phyloP scores from a whole-genome alignment of 2,329 filamentous ascomycete genomes.

The Penicillium sp. region DNA sequence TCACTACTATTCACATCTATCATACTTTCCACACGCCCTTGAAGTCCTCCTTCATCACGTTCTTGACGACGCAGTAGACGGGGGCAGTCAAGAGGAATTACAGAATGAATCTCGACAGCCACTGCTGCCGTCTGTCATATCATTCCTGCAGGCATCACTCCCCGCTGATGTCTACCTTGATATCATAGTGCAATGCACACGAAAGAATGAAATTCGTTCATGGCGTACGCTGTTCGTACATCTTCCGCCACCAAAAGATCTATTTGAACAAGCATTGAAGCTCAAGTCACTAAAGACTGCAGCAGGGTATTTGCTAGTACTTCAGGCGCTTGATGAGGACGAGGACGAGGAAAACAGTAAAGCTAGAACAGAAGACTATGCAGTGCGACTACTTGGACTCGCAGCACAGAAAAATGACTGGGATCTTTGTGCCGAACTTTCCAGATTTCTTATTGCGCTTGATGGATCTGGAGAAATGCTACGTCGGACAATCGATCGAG shows the following conservation, averaged over 20 bases:
- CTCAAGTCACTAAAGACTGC: conserved; percentile 88
- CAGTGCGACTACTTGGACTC: conserved; percentile 73
- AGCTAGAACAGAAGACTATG: conserved; percentile 53
- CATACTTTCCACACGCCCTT: conserved; percentile 89
- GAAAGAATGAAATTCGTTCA: conserved; percentile 91
- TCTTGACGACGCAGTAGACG: conserved; percentile 89
- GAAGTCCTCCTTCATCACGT: conserved; percentile 91
- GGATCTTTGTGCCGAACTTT: conserved; percentile 92
- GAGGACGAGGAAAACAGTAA: conserved; percentile 43
- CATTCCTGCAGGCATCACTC: conserved; percentile 66
- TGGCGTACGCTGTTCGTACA: conserved; percentile 94
- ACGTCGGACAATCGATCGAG: conserved; percentile 40
- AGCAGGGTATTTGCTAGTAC: conserved; percentile 88
- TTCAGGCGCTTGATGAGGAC: conserved; percentile 70
- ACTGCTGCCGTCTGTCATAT: conserved; percentile 52
- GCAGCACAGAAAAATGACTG: conserved; percentile 85
- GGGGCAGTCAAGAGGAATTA: conserved; percentile 29
- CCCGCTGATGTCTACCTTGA: conserved; percentile 73
- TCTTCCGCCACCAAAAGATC: conserved; percentile 79
- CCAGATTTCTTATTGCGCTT: conserved; percentile 88
- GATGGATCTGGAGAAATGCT: conserved; percentile 82
- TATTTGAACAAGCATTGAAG: conserved; percentile 89
- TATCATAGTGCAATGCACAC: conserved; percentile 92
- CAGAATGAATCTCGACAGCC: conserved; percentile 24
- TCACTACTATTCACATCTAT: conserved; percentile 77